phyloP scores from a whole-genome alignment of 768 basidiomycete genomes.

The Termitomyces sp. region DNA sequence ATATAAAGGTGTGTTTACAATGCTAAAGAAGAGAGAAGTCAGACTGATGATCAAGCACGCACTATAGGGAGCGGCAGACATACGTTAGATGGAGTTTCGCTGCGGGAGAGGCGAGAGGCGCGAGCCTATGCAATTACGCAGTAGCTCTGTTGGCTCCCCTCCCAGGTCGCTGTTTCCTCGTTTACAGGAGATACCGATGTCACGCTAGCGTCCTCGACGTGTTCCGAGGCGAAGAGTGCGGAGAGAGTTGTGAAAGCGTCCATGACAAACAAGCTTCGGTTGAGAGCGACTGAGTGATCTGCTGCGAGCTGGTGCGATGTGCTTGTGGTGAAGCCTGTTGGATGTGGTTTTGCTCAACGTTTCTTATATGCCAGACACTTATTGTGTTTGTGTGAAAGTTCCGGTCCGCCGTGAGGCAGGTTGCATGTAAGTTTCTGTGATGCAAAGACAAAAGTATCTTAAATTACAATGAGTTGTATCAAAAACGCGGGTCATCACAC shows the following conservation, averaged over 20 bases:
- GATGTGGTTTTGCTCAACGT: too few species aligned
- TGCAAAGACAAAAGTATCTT: too few species aligned
- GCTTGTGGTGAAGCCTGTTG: not conserved
- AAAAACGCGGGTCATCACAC: too few species aligned
- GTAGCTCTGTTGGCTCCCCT: not conserved
- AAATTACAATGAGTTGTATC: too few species aligned
- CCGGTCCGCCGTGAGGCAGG: too few species aligned
- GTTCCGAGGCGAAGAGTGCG: not conserved
- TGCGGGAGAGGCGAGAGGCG: too few species aligned
- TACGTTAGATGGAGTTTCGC: too few species aligned
- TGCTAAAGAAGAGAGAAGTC: not conserved
- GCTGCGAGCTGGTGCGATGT: not conserved
- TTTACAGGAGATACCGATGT: not conserved
- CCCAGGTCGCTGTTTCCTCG: not conserved
- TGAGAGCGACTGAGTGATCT: not conserved
- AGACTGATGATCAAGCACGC: not conserved
- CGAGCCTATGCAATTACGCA: not conserved
- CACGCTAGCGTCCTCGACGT: not conserved
- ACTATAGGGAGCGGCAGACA: too few species aligned
- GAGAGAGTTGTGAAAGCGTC: not conserved
- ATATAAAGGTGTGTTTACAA: too few species aligned
- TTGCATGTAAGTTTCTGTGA: too few species aligned
- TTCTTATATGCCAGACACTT: too few species aligned
- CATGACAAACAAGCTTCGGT: not conserved
- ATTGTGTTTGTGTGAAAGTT: too few species aligned